Evolutionary conservation across 208 protist species (phyloP).

Genomic region (Novymonas esmeraldas): DNA sequence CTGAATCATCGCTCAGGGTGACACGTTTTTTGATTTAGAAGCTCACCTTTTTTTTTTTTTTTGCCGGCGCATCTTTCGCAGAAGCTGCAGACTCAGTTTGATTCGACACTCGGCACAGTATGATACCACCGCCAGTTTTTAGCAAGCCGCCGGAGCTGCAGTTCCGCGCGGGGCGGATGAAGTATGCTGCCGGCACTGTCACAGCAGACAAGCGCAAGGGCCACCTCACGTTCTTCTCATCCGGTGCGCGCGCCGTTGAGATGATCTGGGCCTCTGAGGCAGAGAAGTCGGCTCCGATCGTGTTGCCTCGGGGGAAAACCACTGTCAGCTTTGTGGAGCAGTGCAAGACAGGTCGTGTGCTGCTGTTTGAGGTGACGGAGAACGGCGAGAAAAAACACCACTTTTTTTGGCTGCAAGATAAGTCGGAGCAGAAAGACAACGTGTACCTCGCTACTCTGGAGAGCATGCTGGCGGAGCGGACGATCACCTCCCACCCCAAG

Average conservation of each 20-base stretch:
- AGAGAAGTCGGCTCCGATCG: slow-evolving; percentile 17
- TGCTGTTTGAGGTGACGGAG: slow-evolving; percentile 61
- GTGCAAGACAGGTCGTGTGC: slow-evolving; percentile 75
- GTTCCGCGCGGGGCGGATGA: slow-evolving; percentile 76
- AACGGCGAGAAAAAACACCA: slow-evolving; percentile 27
- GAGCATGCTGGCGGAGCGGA: slow-evolving; percentile 33
- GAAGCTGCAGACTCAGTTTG: neutral
- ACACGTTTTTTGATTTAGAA: too few species aligned
- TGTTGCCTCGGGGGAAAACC: slow-evolving; percentile 32
- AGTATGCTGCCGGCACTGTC: slow-evolving; percentile 64
- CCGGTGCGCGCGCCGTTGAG: slow-evolving; percentile 34
- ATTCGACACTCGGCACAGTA: slow-evolving; percentile 2
- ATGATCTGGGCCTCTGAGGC: slow-evolving; percentile 49
- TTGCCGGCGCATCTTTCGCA: neutral
- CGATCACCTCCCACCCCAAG: neutral
- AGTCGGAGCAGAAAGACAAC: slow-evolving; percentile 67
- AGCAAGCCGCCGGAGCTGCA: slow-evolving; percentile 40
- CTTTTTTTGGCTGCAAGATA: slow-evolving; percentile 91
- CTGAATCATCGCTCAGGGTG: too few species aligned
- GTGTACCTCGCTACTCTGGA: slow-evolving; percentile 53
- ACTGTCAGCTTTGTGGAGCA: slow-evolving; percentile 56
- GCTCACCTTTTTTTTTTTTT: neutral
- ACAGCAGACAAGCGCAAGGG: slow-evolving; percentile 54
- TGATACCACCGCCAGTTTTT: slow-evolving; percentile 36
- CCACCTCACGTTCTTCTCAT: slow-evolving; percentile 55